Percentiles rank a stretch among this genome's conserved stretches.
phyloP scores from a whole-genome alignment of 768 basidiomycete species.

The Hydnomerulius pinastri region DNA sequence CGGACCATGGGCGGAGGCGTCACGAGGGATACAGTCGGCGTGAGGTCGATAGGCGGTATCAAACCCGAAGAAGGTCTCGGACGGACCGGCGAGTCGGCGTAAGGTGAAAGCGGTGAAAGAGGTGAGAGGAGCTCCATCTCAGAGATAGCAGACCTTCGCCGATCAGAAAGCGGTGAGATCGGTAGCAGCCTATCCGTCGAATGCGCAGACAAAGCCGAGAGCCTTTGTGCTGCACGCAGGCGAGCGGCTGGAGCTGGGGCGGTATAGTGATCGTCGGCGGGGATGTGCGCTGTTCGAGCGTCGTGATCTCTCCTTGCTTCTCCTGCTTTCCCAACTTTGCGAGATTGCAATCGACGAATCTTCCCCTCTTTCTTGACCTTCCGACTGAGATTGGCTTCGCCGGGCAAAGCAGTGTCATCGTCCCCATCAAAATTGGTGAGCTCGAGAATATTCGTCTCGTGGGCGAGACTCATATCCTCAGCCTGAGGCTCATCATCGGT shows the following conservation, averaged over 20 bases:
- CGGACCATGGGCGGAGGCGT: neutral
- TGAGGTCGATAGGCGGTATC: neutral
- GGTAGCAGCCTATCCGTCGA: slow-evolving; percentile 24
- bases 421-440: slow-evolving; percentile 82
- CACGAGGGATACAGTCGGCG: slow-evolving; percentile 8
- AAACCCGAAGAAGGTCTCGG: slow-evolving; percentile 3
- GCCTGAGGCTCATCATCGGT: slow-evolving; percentile 30
- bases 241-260: slow-evolving; percentile 1
- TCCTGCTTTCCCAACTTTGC: slow-evolving; percentile 24
- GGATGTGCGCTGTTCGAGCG: neutral
- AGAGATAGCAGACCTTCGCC: slow-evolving; percentile 10
- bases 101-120: slow-evolving; percentile 10
- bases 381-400: slow-evolving; percentile 54
- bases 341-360: slow-evolving; percentile 50
- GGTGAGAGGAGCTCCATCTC: slow-evolving; percentile 7
- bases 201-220: slow-evolving; percentile 8
- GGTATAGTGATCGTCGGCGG: neutral
- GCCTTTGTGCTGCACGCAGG: neutral
- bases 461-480: slow-evolving; percentile 36
- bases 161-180: slow-evolving; percentile 21
- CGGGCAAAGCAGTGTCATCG: slow-evolving; percentile 55
- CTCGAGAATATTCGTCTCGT: slow-evolving; percentile 58
- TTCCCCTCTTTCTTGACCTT: slow-evolving; percentile 62
- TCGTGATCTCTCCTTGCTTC: slow-evolving; percentile 14
- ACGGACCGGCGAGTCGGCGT: slow-evolving; percentile 7